Base-by-base conservation (phyloP, 257 asterid genomes). In the Haberlea rhodopensis region DNA sequence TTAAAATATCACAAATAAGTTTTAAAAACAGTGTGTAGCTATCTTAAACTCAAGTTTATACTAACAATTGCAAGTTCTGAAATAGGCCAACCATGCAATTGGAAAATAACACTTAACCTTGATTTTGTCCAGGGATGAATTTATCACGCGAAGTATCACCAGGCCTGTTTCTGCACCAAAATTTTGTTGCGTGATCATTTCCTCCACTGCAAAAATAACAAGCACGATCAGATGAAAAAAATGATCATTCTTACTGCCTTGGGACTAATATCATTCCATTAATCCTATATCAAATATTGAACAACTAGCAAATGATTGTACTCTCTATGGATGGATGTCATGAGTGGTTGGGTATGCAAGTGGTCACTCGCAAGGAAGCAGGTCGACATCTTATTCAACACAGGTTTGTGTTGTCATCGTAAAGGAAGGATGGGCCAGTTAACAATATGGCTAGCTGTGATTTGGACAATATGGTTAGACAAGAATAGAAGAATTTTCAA, bases 161-260 rank as follows among this genome's bases (percentile, higher is more conserved):
- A 57, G 99, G 99, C 83, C 99, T 84, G 75, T 94, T 90, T 84
- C 99, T 79, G 86, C 99, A 94, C 99, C 99, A 94, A 81, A 94
- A 94, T 73, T 94, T 94, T 68, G 99, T 94, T 6, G 96, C 79
- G 25, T 94, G 95, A 77, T 94, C 97, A 79, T 94, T 82, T 80
- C 99, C 87, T 53, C 99, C 99, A 75, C 99, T 94, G 99, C 90
- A 90, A 53, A 60, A 79, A 66, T 46, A 83, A 69, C 26, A 53
- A 69, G 5, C 57, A n/a, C 29, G 8, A 31, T 67, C 68, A 58
- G 27, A 20, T 69, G 24, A 20, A 37, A 18, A 37, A 46, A 51
- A 5, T 8, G 27, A 45, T 29, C 53, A 61, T 26, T 65, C 63
- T 37, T 52, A 51, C 56, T 1, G 52, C 37, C 51, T 62, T 28